Evolutionary conservation across 1,139 yeast species (phyloP).

Genomic region (Taphrina wiesneri): DNA sequence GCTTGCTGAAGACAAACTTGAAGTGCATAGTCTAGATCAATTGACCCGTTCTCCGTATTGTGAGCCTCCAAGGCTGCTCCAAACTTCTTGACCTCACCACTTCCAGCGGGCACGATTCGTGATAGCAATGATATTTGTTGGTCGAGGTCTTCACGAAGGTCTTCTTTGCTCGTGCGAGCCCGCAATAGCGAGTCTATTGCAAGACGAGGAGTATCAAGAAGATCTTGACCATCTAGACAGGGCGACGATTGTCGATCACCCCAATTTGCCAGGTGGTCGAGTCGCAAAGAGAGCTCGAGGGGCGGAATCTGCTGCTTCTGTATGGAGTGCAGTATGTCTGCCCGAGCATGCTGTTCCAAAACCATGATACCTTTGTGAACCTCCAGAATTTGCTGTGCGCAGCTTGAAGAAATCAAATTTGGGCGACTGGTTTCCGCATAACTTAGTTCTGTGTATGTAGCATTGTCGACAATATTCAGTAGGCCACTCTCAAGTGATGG

Average conservation of each 20-base stretch:
- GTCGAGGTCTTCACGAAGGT: background rate
- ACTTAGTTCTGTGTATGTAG: background rate
- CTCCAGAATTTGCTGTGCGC: background rate
- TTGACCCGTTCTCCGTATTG: background rate
- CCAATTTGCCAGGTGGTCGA: background rate
- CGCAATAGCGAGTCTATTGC: background rate
- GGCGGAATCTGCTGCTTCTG: background rate
- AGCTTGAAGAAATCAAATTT: background rate
- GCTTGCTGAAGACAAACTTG: constrained; percentile 11
- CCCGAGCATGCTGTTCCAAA: background rate
- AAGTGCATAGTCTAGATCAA: constrained; percentile 3
- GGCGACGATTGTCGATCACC: background rate
- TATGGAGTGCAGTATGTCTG: background rate
- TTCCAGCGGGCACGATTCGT: background rate
- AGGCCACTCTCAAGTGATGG: background rate
- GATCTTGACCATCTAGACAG: no score
- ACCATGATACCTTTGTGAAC: background rate
- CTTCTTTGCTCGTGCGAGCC: background rate
- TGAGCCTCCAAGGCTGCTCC: background rate
- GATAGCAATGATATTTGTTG: background rate
- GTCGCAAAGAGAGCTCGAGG: background rate
- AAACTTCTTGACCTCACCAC: background rate
- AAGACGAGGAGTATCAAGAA: no score
- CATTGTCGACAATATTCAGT: background rate
- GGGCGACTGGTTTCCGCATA: background rate